Conservation (phyloP, 2,329 filamentous ascomycete species). For the Dichotomopilus funicola region DNA sequence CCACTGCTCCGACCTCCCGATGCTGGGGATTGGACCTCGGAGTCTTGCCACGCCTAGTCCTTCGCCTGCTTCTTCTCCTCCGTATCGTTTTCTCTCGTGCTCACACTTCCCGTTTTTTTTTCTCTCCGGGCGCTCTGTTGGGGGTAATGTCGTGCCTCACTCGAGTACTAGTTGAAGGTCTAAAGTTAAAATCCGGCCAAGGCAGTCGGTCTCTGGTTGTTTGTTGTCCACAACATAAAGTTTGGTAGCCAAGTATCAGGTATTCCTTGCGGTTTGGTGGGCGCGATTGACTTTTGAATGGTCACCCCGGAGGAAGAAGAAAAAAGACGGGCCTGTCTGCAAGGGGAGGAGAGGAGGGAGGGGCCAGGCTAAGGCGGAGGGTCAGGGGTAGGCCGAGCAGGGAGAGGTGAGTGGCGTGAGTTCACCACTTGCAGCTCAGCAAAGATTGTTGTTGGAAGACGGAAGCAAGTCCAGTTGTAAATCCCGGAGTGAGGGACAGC, state of each 20-base stretch:
- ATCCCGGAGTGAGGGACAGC: conserved; percentile 20
- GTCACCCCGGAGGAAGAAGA: not conserved
- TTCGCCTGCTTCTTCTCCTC: not conserved
- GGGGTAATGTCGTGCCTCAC: not conserved
- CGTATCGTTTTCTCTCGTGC: not conserved
- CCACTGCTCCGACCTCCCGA: not conserved
- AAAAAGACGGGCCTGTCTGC: not conserved
- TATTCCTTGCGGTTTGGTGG: not conserved
- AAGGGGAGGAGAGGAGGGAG: not conserved
- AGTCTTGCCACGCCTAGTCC: not conserved
- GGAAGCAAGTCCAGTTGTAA: conserved; percentile 10
- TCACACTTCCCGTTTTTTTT: not conserved
- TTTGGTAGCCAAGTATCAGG: no score
- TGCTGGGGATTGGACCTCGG: not conserved
- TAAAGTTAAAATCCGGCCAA: no score
- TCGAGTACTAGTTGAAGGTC: no score
- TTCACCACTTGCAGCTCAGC: not conserved
- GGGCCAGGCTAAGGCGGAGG: not conserved
- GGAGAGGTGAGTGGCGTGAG: not conserved
- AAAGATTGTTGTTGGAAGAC: not conserved
- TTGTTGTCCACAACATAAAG: no score
- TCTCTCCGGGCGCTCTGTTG: not conserved
- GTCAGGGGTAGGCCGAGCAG: not conserved
- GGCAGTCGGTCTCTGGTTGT: no score
- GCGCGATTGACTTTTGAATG: conserved; percentile 11